A percentile compares a stretch with the other conserved stretches of the same genome.
Evolutionary conservation across 495 filamentous ascomycete genomes (phyloP).

Genomic region (Talaromyces proteolyticus): DNA sequence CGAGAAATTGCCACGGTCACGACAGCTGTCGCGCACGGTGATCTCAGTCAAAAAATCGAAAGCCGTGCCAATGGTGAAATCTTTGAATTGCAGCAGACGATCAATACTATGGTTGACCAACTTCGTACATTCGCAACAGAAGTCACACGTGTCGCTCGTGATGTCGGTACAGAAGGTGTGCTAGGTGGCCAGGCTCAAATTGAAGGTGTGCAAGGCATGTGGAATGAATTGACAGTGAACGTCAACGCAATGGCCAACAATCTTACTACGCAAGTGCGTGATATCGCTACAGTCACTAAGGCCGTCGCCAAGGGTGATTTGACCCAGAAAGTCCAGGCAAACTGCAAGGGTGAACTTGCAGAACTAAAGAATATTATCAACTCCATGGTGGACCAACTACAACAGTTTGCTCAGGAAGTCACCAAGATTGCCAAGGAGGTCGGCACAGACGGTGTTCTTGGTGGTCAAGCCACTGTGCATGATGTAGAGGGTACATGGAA

Average conservation of each 20-base stretch:
- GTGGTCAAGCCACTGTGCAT: conserved; percentile 93
- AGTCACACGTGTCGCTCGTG: conserved; percentile 91
- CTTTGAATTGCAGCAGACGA: conserved; percentile 91
- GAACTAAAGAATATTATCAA: conserved; percentile 97
- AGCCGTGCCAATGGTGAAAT: conserved; percentile 94
- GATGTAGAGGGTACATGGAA: conserved; percentile 98
- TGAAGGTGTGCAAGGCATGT: conserved; percentile 77
- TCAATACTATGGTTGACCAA: conserved; percentile 99
- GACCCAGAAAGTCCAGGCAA: conserved; percentile 93
- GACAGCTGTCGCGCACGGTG: conserved; percentile 92
- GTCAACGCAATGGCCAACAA: conserved; percentile 99
- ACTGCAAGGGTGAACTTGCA: conserved; percentile 94
- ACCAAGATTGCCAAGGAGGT: conserved; percentile 97
- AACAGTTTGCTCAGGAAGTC: conserved; percentile 95
- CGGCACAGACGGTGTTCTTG: conserved; percentile 91
- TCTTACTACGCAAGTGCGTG: conserved; percentile 93
- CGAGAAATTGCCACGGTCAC: conserved; percentile 97
- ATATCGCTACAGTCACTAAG: conserved; percentile 98
- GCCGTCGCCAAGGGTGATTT: conserved; percentile 94
- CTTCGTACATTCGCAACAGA: conserved; percentile 94
- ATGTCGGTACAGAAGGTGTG: conserved; percentile 96
- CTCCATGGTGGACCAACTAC: conserved; percentile 96
- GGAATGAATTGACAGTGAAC: conserved; percentile 97
- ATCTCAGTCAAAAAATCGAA: conserved; percentile 93
- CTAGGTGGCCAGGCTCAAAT: conserved; percentile 96